phyloP scores from a whole-genome alignment of 1,284 basidiomycete genomes.

The Moniliophthora roreri region DNA sequence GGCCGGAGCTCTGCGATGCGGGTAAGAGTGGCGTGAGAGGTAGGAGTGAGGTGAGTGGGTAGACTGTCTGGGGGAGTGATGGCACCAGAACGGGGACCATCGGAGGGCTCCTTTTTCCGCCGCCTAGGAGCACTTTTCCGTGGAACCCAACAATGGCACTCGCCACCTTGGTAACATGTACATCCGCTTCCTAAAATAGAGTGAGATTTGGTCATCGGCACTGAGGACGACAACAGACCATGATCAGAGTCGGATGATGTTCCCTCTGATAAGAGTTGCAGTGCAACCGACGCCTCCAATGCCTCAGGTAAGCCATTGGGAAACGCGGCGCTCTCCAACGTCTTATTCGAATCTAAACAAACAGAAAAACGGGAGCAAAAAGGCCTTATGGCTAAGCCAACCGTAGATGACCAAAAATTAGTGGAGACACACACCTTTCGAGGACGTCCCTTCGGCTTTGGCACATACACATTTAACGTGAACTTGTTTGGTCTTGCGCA shows the following conservation, averaged over 20 bases:
- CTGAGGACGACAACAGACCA: slow-evolving; percentile 31
- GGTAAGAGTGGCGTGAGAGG: slow-evolving; percentile 34
- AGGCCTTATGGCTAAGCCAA: slow-evolving; percentile 45
- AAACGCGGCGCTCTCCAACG: slow-evolving; percentile 67
- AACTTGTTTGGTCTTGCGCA: slow-evolving; percentile 73
- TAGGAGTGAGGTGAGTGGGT: background rate
- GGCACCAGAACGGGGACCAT: background rate
- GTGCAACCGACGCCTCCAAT: slow-evolving; percentile 61
- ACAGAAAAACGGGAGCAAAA: slow-evolving; percentile 19
- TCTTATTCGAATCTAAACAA: slow-evolving; percentile 49
- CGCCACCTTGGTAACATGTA: slow-evolving; percentile 44
- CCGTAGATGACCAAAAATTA: slow-evolving; percentile 17
- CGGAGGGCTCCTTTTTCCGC: slow-evolving; percentile 27
- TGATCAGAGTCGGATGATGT: slow-evolving; percentile 48
- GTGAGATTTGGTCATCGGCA: slow-evolving; percentile 30
- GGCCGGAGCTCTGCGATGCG: slow-evolving; percentile 58
- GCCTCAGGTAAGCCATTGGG: slow-evolving; percentile 67
- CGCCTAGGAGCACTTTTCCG: slow-evolving; percentile 27
- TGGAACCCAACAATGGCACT: slow-evolving; percentile 59
- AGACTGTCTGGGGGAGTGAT: slow-evolving; percentile 10
- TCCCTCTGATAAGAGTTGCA: slow-evolving; percentile 40
- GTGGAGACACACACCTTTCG: slow-evolving; percentile 51
- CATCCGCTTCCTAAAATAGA: slow-evolving; percentile 36
- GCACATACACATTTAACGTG: slow-evolving; percentile 69
- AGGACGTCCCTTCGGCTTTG: slow-evolving; percentile 30